Evolutionary conservation across 2,329 filamentous ascomycete genomes (phyloP).

Genomic region (Pseudogymnoascus sp.): DNA sequence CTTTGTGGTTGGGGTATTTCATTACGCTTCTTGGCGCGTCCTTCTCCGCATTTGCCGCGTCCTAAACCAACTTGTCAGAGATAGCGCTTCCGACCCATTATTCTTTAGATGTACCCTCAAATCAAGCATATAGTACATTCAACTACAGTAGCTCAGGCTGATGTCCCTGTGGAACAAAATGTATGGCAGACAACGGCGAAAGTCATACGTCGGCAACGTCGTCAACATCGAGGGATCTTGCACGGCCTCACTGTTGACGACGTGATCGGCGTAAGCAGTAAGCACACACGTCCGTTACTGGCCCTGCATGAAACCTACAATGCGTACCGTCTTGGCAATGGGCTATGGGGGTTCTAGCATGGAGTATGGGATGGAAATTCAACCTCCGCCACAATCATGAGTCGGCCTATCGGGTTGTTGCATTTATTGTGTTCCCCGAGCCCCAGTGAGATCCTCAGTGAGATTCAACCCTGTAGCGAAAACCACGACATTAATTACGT

Average conservation of each 20-base stretch:
- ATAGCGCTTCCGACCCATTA: background rate
- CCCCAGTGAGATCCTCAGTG: background rate
- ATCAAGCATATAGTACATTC: background rate
- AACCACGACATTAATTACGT: background rate
- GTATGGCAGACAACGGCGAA: background rate
- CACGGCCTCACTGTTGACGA: background rate
- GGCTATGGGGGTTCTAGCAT: background rate
- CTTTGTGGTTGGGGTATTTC: background rate
- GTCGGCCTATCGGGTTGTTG: background rate
- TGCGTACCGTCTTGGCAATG: background rate
- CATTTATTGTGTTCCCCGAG: background rate
- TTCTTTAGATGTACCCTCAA: background rate
- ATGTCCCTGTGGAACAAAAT: background rate
- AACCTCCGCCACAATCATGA: background rate
- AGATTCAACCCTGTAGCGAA: background rate
- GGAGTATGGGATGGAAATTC: background rate
- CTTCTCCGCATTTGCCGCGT: background rate
- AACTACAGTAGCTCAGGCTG: background rate
- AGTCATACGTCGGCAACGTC: background rate
- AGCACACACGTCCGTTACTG: background rate
- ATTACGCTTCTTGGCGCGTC: background rate
- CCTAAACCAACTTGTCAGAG: background rate
- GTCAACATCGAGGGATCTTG: background rate
- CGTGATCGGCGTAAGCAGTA: background rate
- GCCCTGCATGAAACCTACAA: background rate